Conservation (phyloP, 2,329 filamentous ascomycete genomes). For the Penicillium sp. region DNA sequence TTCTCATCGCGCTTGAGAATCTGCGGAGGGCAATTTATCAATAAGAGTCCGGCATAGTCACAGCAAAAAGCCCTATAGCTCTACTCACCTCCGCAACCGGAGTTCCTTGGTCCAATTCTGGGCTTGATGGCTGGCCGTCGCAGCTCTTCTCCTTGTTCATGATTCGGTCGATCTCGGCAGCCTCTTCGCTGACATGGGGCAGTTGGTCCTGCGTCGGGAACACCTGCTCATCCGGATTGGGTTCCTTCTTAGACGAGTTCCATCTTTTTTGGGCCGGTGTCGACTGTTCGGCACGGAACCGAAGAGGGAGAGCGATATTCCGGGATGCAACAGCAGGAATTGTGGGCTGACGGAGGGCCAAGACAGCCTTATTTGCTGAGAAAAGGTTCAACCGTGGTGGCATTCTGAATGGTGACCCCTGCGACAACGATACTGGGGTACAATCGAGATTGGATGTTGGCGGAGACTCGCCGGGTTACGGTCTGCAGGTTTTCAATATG, state of each 20-base stretch:
- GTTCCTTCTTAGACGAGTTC: slow-evolving; percentile 34
- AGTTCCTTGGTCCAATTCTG: slow-evolving; percentile 61
- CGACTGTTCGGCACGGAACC: slow-evolving; percentile 16
- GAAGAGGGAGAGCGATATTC: slow-evolving; percentile 22
- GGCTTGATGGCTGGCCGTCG: slow-evolving; percentile 43
- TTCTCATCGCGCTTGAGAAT: slow-evolving; percentile 60
- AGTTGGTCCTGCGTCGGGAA: slow-evolving; percentile 51
- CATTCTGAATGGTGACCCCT: slow-evolving; percentile 39
- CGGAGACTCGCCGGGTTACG: slow-evolving; percentile 13
- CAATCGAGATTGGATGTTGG: slow-evolving; percentile 6
- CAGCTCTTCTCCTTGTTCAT: slow-evolving; percentile 45
- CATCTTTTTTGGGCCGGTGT: slow-evolving; percentile 26
- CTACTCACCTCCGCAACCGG: slow-evolving; percentile 59
- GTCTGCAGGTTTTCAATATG: slow-evolving; percentile 19
- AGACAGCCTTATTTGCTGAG: slow-evolving; percentile 30
- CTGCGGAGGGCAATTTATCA: slow-evolving; percentile 35
- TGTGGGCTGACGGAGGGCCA: slow-evolving; percentile 31
- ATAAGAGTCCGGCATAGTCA: neutral
- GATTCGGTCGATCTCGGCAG: slow-evolving; percentile 55
- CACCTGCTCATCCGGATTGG: slow-evolving; percentile 25
- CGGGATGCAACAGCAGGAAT: slow-evolving; percentile 20
- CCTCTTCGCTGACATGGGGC: slow-evolving; percentile 61
- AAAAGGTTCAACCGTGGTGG: slow-evolving; percentile 52
- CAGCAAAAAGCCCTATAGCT: neutral
- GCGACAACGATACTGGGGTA: neutral